Conservation (phyloP, 768 basidiomycete species). For the Lentinula lateritia region DNA sequence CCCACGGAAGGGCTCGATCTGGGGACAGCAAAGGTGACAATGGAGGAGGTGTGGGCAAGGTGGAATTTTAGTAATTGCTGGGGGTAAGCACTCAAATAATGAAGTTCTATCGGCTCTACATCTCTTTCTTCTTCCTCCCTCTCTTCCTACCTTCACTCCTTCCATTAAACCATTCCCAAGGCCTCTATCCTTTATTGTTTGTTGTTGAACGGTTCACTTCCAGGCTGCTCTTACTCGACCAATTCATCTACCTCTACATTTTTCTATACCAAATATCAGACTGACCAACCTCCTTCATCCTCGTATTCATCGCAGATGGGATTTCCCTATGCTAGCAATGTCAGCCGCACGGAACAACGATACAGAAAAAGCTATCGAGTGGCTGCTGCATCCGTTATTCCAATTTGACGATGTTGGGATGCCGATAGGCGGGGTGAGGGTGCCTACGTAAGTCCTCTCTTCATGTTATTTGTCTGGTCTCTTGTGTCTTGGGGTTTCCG, state of each 20-base stretch:
- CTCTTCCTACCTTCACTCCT: no score
- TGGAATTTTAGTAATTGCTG: constrained; percentile 54
- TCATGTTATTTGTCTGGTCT: not conserved
- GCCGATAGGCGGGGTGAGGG: constrained; percentile 47
- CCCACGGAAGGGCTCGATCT: constrained; percentile 41
- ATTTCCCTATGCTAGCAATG: constrained; percentile 61
- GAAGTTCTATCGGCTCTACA: no score
- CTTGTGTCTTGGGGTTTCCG: not conserved
- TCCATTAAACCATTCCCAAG: no score
- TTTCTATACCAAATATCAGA: no score
- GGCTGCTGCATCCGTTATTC: constrained; percentile 50
- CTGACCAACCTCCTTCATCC: no score
- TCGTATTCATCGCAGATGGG: constrained; percentile 36
- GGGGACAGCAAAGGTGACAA: constrained; percentile 40
- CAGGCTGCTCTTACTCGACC: no score
- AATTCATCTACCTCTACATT: no score
- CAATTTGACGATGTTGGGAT: constrained; percentile 57
- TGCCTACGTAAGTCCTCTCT: constrained; percentile 1
- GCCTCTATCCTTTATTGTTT: no score
- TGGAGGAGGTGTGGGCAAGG: constrained; percentile 45
- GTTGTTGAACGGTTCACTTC: no score
- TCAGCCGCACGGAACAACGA: constrained; percentile 51
- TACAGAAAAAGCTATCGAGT: constrained; percentile 42
- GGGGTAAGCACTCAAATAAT: constrained; percentile 30
- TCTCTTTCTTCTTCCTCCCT: no score